A percentile compares a stretch with the other conserved stretches of the same genome.
These are phyloP conservation scores for Schwanniomyces pseudopolymorphus DNA, from an alignment of 805 yeast species.

Conservation along the genomic window DNA sequence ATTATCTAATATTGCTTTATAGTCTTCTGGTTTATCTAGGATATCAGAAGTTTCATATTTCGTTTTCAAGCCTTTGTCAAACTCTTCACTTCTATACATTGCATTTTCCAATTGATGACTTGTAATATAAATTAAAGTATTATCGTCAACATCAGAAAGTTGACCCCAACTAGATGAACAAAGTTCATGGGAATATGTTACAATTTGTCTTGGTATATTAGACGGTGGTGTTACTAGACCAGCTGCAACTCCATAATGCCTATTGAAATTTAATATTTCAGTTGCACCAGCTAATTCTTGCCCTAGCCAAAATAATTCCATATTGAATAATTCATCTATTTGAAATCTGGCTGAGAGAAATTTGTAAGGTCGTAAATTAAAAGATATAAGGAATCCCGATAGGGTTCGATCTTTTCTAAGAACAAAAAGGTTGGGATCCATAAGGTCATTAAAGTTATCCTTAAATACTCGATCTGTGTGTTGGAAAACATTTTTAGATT, in stretches of 20 bases:
- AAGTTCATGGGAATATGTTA: conserved; percentile 25
- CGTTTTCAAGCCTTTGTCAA: conserved; percentile 1
- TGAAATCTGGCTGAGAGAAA: conserved; percentile 20
- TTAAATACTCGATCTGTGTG: conserved; percentile 18
- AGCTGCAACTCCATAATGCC: conserved; percentile 22
- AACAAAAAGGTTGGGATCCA: conserved; percentile 29
- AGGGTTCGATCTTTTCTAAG: conserved; percentile 25
- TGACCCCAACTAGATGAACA: conserved; percentile 42
- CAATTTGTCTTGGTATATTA: conserved; percentile 17
- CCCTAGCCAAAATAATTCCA: conserved; percentile 36
- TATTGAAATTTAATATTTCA: conserved; percentile 22
- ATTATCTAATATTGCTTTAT: conserved; percentile 13
- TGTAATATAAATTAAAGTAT: conserved; percentile 27
- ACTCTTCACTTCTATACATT: conserved; percentile 12
- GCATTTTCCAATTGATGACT: conserved; percentile 36
- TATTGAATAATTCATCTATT: conserved; percentile 8
- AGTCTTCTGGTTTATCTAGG: conserved; percentile 1
- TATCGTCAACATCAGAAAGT: conserved; percentile 22
- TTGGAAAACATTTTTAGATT: background rate
- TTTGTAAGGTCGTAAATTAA: conserved; percentile 23
- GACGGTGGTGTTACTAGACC: conserved; percentile 30
- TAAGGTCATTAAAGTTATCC: conserved; percentile 18
- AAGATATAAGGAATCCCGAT: conserved; percentile 26
- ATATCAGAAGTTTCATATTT: background rate
- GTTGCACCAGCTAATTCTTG: conserved; percentile 28